Conservation (phyloP, 768 basidiomycete genomes). For the Psilocybe sp. region DNA sequence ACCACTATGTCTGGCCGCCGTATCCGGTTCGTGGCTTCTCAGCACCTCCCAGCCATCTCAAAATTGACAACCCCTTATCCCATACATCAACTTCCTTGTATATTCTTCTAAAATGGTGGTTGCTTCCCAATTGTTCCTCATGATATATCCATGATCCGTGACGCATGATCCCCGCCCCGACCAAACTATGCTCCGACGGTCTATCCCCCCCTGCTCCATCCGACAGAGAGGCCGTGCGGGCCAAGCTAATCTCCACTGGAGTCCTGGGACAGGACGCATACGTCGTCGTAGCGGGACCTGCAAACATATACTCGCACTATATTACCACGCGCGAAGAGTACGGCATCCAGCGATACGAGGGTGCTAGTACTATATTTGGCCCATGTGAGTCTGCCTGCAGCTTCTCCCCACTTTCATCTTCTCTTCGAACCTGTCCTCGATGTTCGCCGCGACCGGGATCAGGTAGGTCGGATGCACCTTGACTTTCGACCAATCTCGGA, state of each 20-base stretch:
- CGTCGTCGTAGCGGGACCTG: conserved; percentile 79
- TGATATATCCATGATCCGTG: too few relatives aligned
- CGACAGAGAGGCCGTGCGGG: conserved; percentile 62
- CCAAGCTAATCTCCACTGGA: conserved; percentile 58
- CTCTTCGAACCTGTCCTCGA: not conserved
- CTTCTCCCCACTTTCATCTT: conserved; percentile 1
- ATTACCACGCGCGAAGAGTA: conserved; percentile 75
- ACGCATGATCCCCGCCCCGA: conserved; percentile 1
- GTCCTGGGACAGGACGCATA: conserved; percentile 67
- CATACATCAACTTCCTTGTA: conserved; percentile 8
- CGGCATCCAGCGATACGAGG: conserved; percentile 74
- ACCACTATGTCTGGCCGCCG: conserved; percentile 83
- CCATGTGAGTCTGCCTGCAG: conserved; percentile 47
- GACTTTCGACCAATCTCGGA: too few relatives aligned
- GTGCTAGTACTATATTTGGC: conserved; percentile 77
- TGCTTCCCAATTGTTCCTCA: too few relatives aligned
- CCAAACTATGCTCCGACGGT: conserved; percentile 11
- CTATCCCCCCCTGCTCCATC: conserved; percentile 15
- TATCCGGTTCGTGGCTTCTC: conserved; percentile 48
- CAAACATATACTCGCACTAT: conserved; percentile 78
- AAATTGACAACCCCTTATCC: conserved; percentile 1
- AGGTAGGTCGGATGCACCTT: too few relatives aligned
- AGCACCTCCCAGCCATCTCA: conserved; percentile 11
- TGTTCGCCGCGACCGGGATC: not conserved
- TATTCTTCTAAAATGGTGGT: too few relatives aligned